Evolutionary conservation across 305 asterid species (phyloP).

Genomic region (Salvia sclarea): DNA sequence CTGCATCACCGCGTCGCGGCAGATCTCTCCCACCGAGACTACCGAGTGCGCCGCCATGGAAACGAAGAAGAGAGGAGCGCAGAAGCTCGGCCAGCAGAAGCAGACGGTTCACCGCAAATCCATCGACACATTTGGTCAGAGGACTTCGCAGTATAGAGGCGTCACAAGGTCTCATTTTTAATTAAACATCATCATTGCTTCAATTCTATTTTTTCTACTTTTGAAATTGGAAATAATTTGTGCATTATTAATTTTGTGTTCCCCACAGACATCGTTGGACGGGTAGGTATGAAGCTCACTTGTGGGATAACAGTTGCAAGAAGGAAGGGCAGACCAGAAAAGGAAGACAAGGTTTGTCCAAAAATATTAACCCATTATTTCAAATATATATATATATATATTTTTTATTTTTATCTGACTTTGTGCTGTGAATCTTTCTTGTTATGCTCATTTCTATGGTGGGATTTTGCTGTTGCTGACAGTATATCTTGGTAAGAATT

Average conservation of each 20-base stretch:
- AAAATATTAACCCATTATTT: neutral
- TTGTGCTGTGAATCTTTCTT: slow-evolving; percentile 22
- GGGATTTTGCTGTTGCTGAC: slow-evolving; percentile 38
- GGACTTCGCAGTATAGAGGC: slow-evolving; percentile 98
- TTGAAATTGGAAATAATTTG: neutral
- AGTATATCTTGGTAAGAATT: slow-evolving; percentile 73
- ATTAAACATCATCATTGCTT: neutral
- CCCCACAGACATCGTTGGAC: slow-evolving; percentile 74
- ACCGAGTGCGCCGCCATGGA: slow-evolving; percentile 38
- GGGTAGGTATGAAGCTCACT: slow-evolving; percentile 81
- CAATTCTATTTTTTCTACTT: neutral
- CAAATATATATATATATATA: too few relatives aligned
- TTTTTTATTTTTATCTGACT: slow-evolving; percentile 35
- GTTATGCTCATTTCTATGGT: slow-evolving; percentile 30
- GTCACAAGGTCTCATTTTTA: slow-evolving; percentile 69
- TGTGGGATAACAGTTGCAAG: slow-evolving; percentile 90
- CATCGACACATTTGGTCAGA: slow-evolving; percentile 87
- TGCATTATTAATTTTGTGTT: slow-evolving; percentile 8
- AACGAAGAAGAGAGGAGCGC: slow-evolving; percentile 63
- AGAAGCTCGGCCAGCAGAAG: slow-evolving; percentile 50
- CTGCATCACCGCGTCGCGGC: slow-evolving; percentile 63
- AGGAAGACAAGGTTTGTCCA: slow-evolving; percentile 72
- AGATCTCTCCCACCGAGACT: slow-evolving; percentile 50
- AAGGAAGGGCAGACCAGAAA: slow-evolving; percentile 83
- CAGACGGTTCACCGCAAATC: slow-evolving; percentile 86